Conservation (phyloP, 1,284 basidiomycete genomes). For the Cutaneotrichosporon sp. region DNA sequence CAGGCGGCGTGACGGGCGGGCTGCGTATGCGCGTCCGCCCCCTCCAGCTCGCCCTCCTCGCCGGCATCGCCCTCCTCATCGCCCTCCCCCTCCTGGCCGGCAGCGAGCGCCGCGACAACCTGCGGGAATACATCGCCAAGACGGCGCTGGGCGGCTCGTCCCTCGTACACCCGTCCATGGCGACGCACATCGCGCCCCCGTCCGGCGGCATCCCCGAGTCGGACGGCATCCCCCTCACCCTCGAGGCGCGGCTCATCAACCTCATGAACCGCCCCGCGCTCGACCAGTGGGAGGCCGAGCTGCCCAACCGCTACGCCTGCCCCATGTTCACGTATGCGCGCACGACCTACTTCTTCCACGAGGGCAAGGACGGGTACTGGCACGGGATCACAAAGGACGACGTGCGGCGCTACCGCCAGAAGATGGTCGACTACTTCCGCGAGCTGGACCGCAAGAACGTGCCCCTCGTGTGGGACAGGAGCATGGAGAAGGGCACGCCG, state of each 20-base stretch:
- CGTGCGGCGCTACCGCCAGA: conserved; percentile 43
- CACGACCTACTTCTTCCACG: conserved; percentile 52
- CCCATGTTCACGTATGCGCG: conserved; percentile 48
- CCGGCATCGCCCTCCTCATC: conserved; percentile 22
- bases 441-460: conserved; percentile 44
- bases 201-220: conserved; percentile 37
- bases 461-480: conserved; percentile 47
- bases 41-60: conserved; percentile 21
- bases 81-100: conserved; percentile 18
- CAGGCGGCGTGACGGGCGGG: conserved; percentile 13
- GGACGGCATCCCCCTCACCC: conserved; percentile 36
- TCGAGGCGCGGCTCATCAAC: conserved; percentile 40
- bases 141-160: conserved; percentile 3
- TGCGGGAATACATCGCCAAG: conserved; percentile 10
- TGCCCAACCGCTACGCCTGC: conserved; percentile 41
- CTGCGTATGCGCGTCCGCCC: conserved; percentile 20
- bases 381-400: conserved; percentile 39
- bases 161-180: conserved; percentile 11
- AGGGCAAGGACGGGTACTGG: conserved; percentile 48
- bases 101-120: conserved; percentile 14
- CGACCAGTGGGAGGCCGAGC: conserved; percentile 49
- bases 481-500: conserved; percentile 38
- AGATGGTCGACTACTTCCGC: conserved; percentile 51
- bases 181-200: conserved; percentile 30
- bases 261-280: conserved; percentile 42